Percentiles rank a stretch among this genome's conserved stretches.
phyloP scores from a whole-genome alignment of 2,329 filamentous ascomycete genomes.

The Ploettnerulaceae sp. region DNA sequence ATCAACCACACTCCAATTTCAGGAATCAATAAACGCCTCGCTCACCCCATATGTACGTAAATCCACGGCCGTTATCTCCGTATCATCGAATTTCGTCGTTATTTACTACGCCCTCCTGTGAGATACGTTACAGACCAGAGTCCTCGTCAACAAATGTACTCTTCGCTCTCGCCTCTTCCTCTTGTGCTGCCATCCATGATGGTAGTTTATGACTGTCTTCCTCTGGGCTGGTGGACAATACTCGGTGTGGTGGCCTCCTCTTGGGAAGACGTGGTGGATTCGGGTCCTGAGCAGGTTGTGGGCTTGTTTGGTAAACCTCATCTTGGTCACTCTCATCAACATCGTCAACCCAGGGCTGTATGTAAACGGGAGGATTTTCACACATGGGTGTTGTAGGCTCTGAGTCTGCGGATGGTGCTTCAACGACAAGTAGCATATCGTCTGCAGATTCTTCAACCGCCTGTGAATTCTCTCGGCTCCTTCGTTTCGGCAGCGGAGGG shows the following conservation, averaged over 20 bases:
- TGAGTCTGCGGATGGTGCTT: conserved; percentile 60
- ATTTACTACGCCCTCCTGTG: no score
- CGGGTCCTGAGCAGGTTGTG: background rate
- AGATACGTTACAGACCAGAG: conserved; percentile 15
- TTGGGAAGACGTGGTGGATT: conserved; percentile 26
- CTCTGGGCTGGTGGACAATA: conserved; percentile 30
- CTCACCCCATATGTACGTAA: background rate
- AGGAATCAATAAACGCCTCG: background rate
- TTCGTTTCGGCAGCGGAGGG: conserved; percentile 43
- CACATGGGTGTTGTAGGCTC: conserved; percentile 48
- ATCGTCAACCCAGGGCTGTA: conserved; percentile 37
- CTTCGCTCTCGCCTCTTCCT: conserved; percentile 34
- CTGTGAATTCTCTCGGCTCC: conserved; percentile 31
- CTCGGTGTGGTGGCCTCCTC: conserved; percentile 23
- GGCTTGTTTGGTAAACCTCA: conserved; percentile 3
- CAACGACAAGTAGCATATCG: conserved; percentile 58
- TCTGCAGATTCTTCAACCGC: conserved; percentile 38
- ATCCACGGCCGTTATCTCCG: no score
- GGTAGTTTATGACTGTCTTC: conserved; percentile 32
- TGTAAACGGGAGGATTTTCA: conserved; percentile 34
- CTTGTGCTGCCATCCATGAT: conserved; percentile 34
- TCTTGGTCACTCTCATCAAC: conserved; percentile 28
- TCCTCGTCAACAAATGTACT: conserved; percentile 34
- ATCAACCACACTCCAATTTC: background rate
- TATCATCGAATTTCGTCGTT: no score